Evolutionary conservation across 2,329 filamentous ascomycete genomes (phyloP).

Genomic region (Alternaria postmessia): DNA sequence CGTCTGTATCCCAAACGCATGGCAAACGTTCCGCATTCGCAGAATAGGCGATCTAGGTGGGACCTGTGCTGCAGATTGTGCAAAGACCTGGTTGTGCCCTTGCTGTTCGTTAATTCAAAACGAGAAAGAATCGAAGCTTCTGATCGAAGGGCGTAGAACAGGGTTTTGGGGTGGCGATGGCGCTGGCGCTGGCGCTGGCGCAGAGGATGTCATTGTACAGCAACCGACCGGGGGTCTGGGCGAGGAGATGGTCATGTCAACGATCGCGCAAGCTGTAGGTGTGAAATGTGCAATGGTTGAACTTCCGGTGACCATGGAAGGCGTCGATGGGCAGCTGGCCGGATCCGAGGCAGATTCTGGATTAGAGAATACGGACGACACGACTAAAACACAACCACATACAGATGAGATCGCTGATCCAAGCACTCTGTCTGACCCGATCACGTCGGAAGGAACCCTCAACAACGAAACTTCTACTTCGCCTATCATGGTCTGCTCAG

Average conservation of each 20-base stretch:
- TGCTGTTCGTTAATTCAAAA: conserved; percentile 8
- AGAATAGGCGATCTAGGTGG: neutral
- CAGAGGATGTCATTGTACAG: neutral
- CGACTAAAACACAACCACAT: neutral
- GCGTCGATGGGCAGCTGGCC: neutral
- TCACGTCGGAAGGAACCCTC: neutral
- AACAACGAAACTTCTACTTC: neutral
- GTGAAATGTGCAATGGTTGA: neutral
- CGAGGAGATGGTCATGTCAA: conserved; percentile 1
- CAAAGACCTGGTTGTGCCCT: conserved; percentile 3
- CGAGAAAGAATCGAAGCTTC: conserved; percentile 2
- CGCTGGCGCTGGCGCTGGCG: neutral
- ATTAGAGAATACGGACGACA: neutral
- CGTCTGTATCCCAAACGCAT: conserved; percentile 1
- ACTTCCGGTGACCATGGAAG: neutral
- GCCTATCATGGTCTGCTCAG: neutral
- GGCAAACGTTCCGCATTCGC: neutral
- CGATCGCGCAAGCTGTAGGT: neutral
- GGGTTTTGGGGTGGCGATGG: conserved; percentile 1
- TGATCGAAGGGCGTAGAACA: neutral
- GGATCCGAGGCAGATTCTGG: neutral
- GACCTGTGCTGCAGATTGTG: neutral
- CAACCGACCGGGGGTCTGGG: neutral
- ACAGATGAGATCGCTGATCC: neutral
- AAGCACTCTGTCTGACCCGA: neutral